Base-by-base conservation (phyloP, 805 yeast species). In the Saccharomycodes ludwigii region DNA sequence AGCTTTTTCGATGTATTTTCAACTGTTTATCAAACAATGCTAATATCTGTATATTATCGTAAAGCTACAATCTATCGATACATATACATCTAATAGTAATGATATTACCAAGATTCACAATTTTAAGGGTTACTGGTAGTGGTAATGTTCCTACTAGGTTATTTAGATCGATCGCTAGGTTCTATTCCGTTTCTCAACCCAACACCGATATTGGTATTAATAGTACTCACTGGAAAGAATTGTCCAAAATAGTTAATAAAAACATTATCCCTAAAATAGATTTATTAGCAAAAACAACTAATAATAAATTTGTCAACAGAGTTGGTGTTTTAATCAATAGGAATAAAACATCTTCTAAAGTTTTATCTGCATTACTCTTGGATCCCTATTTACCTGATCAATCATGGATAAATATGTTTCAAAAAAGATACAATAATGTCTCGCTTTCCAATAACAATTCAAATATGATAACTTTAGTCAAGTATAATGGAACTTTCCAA, bases 341-440 rank as follows among this genome's bases (percentile, higher is more conserved):
- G 7, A 19, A 24, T 1, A 41, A 40, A 18, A 35, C 37, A 4
- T 40, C 47, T 12, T 34, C 42, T 4, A 33, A 35, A 2, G 35
- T 55, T 7, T 32, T 56, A 8, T 47, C 49, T 14, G 39, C 57
- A 5, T 21, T 56, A 3, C 28, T 56, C 21, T 44, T 54, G 2
- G 59, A 56, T 34, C 58, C 57, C 7, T 55, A 54, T 29, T 46
- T 51, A 2, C 24, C 47, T 1, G 50, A 54, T 21, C 56, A 51
- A 29, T 18, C 45, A 8, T 56, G 61, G 61, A 44, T 43, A 25
- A 31, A 42, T 3, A 38, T 30, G n/a, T 35, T 40, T 27, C 18
- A 30, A 9, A 28, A 33, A 12, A 36, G 49, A 15, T 37, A 37
- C 18, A 21, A 30, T 17, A 29, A 21, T 9, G 34, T 21, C 29